These are phyloP conservation scores for Candida sp. DNA, from an alignment of 1,139 yeast genomes.

Conservation along the genomic window DNA sequence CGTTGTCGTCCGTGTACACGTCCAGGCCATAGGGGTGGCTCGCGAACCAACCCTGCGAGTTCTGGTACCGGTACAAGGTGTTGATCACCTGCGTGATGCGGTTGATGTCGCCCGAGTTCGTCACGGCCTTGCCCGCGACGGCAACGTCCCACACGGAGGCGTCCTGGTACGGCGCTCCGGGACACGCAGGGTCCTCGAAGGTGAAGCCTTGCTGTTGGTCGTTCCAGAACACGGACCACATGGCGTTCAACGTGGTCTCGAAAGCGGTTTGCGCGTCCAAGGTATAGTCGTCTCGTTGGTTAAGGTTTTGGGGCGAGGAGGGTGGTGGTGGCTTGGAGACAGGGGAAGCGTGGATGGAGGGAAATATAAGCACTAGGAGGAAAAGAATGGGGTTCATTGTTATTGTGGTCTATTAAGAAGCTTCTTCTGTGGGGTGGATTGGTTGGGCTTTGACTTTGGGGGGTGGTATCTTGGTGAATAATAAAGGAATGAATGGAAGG, in stretches of 20 bases:
- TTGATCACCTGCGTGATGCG: conserved; percentile 11
- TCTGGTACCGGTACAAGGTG: conserved; percentile 17
- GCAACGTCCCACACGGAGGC: conserved; percentile 30
- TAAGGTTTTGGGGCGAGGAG: background rate
- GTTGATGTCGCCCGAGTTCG: conserved; percentile 14
- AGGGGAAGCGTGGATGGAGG: background rate
- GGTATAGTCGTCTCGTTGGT: background rate
- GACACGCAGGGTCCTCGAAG: conserved; percentile 16
- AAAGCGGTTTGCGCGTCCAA: conserved; percentile 8
- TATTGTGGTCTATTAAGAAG: no score
- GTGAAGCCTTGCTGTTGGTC: conserved; percentile 13
- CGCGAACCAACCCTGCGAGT: conserved; percentile 26
- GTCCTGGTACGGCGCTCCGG: conserved; percentile 10
- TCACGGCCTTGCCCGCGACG: conserved; percentile 23
- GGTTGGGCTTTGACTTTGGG: no score
- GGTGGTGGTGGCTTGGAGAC: background rate
- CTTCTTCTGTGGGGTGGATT: no score
- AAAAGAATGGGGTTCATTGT: no score
- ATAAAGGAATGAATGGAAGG: background rate
- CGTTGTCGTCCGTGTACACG: conserved; percentile 37
- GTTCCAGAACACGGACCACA: conserved; percentile 20
- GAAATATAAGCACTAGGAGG: no score
- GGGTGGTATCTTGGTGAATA: background rate
- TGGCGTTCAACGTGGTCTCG: conserved; percentile 6
- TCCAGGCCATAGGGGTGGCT: conserved; percentile 28